These are phyloP conservation scores for Trifolium subterraneum DNA, from an alignment of 306 rosid genomes.

Conservation along the genomic window DNA sequence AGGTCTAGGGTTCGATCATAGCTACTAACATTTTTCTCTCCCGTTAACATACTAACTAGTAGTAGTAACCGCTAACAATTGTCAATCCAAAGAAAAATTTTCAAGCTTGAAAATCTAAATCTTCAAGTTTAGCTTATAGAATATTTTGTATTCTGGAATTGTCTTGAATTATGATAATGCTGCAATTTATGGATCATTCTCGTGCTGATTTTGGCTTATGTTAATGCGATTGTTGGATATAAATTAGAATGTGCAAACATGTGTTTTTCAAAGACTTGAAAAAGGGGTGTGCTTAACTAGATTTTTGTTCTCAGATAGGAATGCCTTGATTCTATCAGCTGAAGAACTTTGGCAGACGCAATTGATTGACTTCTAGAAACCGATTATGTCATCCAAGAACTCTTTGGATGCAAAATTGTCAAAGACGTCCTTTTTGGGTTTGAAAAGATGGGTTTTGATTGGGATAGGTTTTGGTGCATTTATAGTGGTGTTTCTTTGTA, in stretches of 20 bases:
- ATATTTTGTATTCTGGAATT: constrained; percentile 22
- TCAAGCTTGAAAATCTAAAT: constrained; percentile 35
- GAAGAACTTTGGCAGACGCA: constrained; percentile 43
- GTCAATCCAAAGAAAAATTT: neutral
- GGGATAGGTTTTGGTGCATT: constrained; percentile 85
- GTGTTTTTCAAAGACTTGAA: neutral
- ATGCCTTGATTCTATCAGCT: constrained; percentile 50
- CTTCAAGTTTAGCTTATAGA: constrained; percentile 26
- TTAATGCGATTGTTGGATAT: neutral
- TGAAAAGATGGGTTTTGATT: constrained; percentile 84
- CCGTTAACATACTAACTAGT: neutral
- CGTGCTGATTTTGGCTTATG: neutral
- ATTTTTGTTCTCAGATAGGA: constrained; percentile 53
- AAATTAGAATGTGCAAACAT: neutral
- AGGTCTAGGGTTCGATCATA: neutral
- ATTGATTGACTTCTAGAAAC: constrained; percentile 45
- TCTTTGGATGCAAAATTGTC: constrained; percentile 75
- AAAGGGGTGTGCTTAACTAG: constrained; percentile 40
- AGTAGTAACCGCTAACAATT: neutral
- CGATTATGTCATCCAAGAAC: constrained; percentile 60
- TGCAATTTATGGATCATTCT: neutral
- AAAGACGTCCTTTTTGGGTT: constrained; percentile 69
- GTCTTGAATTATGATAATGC: constrained; percentile 26
- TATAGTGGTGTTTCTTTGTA: constrained; percentile 75
- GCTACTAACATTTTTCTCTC: neutral